Conservation (phyloP, 768 basidiomycete genomes). For the Boletus tylopilopsis region DNA sequence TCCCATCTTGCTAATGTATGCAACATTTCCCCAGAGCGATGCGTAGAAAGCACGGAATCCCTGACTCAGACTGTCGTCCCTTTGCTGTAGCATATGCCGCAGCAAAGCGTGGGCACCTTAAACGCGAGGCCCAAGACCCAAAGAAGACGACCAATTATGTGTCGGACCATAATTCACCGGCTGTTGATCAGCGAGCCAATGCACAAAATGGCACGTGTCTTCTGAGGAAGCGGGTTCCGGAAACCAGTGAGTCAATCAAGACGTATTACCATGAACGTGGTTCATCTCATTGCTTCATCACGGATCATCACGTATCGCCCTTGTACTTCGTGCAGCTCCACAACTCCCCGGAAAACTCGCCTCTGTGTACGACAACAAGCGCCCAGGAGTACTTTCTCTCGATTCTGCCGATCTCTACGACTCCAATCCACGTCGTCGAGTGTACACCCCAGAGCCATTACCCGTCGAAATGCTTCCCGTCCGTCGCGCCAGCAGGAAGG, state of each 20-base stretch:
- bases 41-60: conserved; percentile 78
- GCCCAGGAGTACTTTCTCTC: conserved; percentile 15
- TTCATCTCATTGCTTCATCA: conserved; percentile 28
- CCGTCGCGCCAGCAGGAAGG: conserved; percentile 32
- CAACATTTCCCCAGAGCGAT: conserved; percentile 46
- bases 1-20: conserved; percentile 13
- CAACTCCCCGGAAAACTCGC: conserved; percentile 14
- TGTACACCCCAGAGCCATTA: conserved; percentile 3
- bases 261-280: conserved; percentile 15
- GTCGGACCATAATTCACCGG: conserved; percentile 23
- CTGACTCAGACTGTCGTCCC: conserved; percentile 75
- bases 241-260: conserved; percentile 39
- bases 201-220: conserved; percentile 34
- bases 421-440: conserved; percentile 22
- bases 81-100: conserved; percentile 88
- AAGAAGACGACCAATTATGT: conserved; percentile 28
- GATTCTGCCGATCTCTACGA: conserved; percentile 39
- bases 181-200: conserved; percentile 28
- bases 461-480: conserved; percentile 18
- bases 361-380: conserved; percentile 15
- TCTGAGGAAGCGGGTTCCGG: conserved; percentile 43
- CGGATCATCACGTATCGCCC: conserved; percentile 15
- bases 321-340: conserved; percentile 23
- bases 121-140: conserved; percentile 43
- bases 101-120: conserved; percentile 52